phyloP scores from a whole-genome alignment of 805 yeast species.

The Lipomyces spencermartinsiae region DNA sequence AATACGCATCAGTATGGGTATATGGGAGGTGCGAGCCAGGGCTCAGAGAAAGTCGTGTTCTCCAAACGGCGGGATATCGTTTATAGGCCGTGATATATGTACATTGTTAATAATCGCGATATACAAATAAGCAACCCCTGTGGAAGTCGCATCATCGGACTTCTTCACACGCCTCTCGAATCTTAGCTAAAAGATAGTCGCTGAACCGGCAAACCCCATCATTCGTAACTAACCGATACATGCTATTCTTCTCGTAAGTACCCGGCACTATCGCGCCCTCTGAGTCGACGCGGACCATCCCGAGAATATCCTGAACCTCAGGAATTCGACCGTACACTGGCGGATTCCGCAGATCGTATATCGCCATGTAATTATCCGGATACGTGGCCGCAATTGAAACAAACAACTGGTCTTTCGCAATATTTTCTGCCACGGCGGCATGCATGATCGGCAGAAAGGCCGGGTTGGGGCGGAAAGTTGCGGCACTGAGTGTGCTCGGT shows the following conservation, averaged over 20 bases:
- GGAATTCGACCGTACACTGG: slow-evolving; percentile 73
- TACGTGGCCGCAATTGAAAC: slow-evolving; percentile 45
- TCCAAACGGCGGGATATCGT: slow-evolving; percentile 59
- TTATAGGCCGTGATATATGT: slow-evolving; percentile 19
- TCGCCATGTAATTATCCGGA: slow-evolving; percentile 61
- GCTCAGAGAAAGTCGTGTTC: slow-evolving; percentile 59
- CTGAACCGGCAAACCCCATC: slow-evolving; percentile 61
- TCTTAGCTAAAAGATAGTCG: slow-evolving; percentile 55
- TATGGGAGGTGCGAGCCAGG: slow-evolving; percentile 57
- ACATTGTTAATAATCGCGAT: background rate
- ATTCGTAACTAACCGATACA: slow-evolving; percentile 60
- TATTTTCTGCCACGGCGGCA: slow-evolving; percentile 36
- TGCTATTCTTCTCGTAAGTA: slow-evolving; percentile 62
- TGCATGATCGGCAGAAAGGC: slow-evolving; percentile 30
- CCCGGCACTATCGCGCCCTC: slow-evolving; percentile 61
- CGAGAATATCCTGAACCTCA: slow-evolving; percentile 71
- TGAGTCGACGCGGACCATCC: slow-evolving; percentile 66
- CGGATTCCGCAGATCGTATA: slow-evolving; percentile 70
- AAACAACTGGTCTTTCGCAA: slow-evolving; percentile 44
- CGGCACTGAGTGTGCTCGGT: background rate
- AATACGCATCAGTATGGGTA: slow-evolving; percentile 66
- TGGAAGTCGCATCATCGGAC: background rate
- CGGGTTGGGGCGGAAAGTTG: slow-evolving; percentile 23
- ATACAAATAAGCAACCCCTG: background rate
- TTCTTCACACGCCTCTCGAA: slow-evolving; percentile 47